phyloP scores from a whole-genome alignment of 2,329 filamentous ascomycete species.

The Westerdykella sp. region DNA sequence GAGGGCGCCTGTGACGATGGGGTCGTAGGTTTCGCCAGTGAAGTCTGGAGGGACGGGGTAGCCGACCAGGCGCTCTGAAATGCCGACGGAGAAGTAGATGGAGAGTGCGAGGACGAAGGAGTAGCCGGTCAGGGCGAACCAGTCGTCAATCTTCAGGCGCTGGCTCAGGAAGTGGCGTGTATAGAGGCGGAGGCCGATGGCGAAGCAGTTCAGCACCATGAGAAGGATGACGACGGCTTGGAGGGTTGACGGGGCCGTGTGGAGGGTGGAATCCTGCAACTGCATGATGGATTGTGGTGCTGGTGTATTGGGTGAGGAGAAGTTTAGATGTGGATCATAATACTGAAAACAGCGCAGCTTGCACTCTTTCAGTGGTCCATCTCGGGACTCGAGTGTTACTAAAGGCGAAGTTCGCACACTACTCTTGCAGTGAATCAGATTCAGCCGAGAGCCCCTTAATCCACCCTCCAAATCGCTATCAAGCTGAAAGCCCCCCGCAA shows the following conservation, averaged over 20 bases:
- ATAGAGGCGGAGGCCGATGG: neutral
- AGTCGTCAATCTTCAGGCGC: conserved; percentile 1
- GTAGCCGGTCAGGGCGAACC: neutral
- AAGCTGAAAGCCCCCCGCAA: too few species aligned
- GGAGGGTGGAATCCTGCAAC: too few species aligned
- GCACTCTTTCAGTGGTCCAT: neutral
- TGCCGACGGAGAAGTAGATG: conserved; percentile 1
- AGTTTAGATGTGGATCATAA: neutral
- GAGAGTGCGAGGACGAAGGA: conserved; percentile 1
- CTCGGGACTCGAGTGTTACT: neutral
- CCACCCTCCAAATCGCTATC: too few species aligned
- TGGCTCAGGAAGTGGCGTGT: neutral
- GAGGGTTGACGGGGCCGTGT: neutral
- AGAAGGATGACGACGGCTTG: neutral
- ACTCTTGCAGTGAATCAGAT: too few species aligned
- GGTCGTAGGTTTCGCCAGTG: neutral
- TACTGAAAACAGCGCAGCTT: neutral
- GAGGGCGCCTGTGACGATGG: neutral
- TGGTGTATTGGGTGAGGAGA: neutral
- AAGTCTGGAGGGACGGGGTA: conserved; percentile 1
- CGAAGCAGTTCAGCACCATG: neutral
- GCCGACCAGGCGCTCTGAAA: conserved; percentile 1
- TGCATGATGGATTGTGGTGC: too few species aligned
- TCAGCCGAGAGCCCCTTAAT: too few species aligned
- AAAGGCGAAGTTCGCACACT: too few species aligned